Evolutionary conservation across 1,284 basidiomycete genomes (phyloP).

Genomic region (Malassezia equina): DNA sequence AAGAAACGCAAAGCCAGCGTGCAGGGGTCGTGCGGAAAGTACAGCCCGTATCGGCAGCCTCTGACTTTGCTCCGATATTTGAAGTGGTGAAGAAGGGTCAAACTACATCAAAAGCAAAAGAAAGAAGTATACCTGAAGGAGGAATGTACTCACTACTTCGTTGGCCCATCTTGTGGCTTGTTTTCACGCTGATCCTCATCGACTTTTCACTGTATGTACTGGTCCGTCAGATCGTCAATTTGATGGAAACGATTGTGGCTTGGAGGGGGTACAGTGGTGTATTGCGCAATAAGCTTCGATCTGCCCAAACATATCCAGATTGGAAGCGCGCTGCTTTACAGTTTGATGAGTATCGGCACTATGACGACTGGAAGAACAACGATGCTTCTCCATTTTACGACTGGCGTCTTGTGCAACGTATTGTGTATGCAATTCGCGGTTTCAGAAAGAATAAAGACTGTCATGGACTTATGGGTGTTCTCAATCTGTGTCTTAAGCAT

Average conservation of each 20-base stretch:
- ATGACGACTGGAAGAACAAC: conserved; percentile 39
- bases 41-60: conserved; percentile 30
- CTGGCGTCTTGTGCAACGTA: conserved; percentile 46
- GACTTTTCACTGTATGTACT: conserved; percentile 76
- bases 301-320: conserved; percentile 61
- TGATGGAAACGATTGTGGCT: conserved; percentile 47
- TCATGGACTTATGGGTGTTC: conserved; percentile 68
- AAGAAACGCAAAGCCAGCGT: not conserved
- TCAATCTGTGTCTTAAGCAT: conserved; percentile 80
- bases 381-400: conserved; percentile 42
- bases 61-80: conserved; percentile 45
- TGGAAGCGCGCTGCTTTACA: conserved; percentile 74
- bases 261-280: conserved; percentile 75
- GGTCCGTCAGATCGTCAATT: conserved; percentile 69
- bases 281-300: conserved; percentile 64
- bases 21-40: not conserved
- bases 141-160: conserved; percentile 34
- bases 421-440: conserved; percentile 23
- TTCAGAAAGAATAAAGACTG: conserved; percentile 60
- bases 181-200: conserved; percentile 71
- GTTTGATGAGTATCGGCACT: conserved; percentile 57
- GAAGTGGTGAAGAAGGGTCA: conserved; percentile 19
- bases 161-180: conserved; percentile 54
- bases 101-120: conserved; percentile 15
- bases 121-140: conserved; percentile 35